These are phyloP conservation scores for Blakeslea trispora DNA, from an alignment of 371 early-diverging fungal species.

Conservation along the genomic window DNA sequence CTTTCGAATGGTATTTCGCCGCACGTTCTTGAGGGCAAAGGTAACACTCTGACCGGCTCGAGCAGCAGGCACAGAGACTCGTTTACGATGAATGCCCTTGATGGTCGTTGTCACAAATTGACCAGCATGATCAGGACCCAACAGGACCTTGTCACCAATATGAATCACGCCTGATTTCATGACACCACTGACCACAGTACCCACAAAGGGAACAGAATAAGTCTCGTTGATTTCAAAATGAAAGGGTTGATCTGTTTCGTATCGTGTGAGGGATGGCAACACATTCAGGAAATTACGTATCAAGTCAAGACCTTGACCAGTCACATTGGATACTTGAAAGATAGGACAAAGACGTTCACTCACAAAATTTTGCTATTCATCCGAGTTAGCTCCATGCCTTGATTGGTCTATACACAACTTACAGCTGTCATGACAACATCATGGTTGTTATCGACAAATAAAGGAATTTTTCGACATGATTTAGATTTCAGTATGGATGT, in stretches of 20 bases:
- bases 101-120: constrained; percentile 75
- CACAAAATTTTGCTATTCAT: constrained; percentile 66
- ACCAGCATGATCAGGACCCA: constrained; percentile 88
- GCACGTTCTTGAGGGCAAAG: constrained; percentile 85
- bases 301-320: constrained; percentile 83
- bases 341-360: constrained; percentile 90
- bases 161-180: constrained; percentile 66
- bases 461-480: constrained; percentile 90
- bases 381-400: neutral
- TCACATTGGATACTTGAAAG: constrained; percentile 93
- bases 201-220: constrained; percentile 87
- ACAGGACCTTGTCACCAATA: constrained; percentile 79
- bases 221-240: constrained; percentile 89
- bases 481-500: constrained; percentile 81
- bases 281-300: constrained; percentile 84
- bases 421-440: constrained; percentile 83
- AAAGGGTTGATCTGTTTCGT: constrained; percentile 63
- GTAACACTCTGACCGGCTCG: constrained; percentile 85
- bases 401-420: constrained; percentile 15
- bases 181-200: constrained; percentile 82
- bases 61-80: constrained; percentile 75
- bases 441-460: constrained; percentile 72
- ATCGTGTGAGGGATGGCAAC: constrained; percentile 69
- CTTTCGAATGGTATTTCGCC: constrained; percentile 77
- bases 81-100: constrained; percentile 89